Percentiles rank a stretch among this genome's conserved stretches.
Conservation (phyloP, 129 eudicot species). For the Flaveria sonorensis region DNA sequence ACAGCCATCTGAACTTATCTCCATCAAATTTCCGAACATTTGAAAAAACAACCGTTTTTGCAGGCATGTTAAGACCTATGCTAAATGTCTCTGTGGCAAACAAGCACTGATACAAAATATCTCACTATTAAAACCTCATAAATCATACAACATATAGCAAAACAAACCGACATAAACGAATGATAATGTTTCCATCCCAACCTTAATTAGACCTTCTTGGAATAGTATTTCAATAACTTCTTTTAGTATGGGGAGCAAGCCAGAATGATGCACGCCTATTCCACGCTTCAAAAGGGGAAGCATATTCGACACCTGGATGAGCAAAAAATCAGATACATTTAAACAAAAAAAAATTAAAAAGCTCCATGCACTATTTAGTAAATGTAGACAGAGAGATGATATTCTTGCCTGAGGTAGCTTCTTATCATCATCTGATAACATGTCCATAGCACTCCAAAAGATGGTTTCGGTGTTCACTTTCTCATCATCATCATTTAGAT, state of each 20-base stretch:
- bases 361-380: not conserved
- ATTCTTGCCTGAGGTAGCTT: slow-evolving; percentile 87
- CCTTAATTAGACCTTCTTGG: slow-evolving; percentile 99
- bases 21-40: slow-evolving; percentile 99
- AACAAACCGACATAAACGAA: not conserved
- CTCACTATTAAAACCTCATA: slow-evolving; percentile 24
- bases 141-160: slow-evolving; percentile 17
- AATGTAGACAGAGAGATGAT: slow-evolving; percentile 3
- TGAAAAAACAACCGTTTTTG: slow-evolving; percentile 97
- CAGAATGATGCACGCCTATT: slow-evolving; percentile 99
- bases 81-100: slow-evolving; percentile 99
- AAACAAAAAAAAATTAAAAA: not conserved
- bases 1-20: slow-evolving; percentile 95
- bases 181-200: slow-evolving; percentile 32
- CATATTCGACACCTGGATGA: slow-evolving; percentile 82
- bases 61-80: slow-evolving; percentile 99
- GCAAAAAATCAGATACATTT: slow-evolving; percentile 1
- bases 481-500: slow-evolving; percentile 88
- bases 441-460: slow-evolving; percentile 99
- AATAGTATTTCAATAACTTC: slow-evolving; percentile 98
- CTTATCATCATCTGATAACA: slow-evolving; percentile 97
- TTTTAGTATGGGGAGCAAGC: slow-evolving; percentile 93
- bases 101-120: slow-evolving; percentile 66
- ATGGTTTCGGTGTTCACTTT: slow-evolving; percentile 82
- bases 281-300: slow-evolving; percentile 98